Percentiles rank a stretch among this genome's conserved stretches.
Conservation (phyloP, 23 red algal genomes). For the Gracilaria gracilis region DNA sequence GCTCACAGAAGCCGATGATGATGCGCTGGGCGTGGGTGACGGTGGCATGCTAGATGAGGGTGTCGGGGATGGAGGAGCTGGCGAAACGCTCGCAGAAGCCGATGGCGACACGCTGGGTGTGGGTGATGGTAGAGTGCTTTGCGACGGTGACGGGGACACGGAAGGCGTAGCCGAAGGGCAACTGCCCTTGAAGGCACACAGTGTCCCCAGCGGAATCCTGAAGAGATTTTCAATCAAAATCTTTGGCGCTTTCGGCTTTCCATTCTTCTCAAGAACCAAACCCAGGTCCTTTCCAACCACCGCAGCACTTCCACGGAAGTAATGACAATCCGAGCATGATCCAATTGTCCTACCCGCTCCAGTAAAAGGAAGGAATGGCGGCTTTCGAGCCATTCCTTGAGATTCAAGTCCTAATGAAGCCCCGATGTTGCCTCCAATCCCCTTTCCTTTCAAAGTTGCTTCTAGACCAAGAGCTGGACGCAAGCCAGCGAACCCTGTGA, state of each 20-base stretch:
- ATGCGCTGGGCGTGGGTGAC: background rate
- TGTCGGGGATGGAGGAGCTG: background rate
- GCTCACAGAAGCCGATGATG: constrained; percentile 4
- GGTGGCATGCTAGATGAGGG: background rate
- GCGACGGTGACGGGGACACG: too few species aligned
- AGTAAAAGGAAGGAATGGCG: constrained; percentile 17
- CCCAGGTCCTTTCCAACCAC: constrained; percentile 37
- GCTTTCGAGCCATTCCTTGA: background rate
- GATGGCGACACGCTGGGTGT: too few species aligned
- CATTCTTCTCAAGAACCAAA: constrained; percentile 31
- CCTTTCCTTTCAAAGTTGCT: background rate
- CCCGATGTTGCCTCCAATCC: constrained; percentile 41
- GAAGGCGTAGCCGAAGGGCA: too few species aligned
- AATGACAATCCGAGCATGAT: constrained; percentile 10
- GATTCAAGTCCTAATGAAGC: constrained; percentile 22
- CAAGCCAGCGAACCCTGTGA: constrained; percentile 14
- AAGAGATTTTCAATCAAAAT: constrained; percentile 43
- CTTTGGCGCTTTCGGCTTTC: background rate
- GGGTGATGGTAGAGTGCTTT: too few species aligned
- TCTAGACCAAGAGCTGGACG: constrained; percentile 25
- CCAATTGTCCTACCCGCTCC: constrained; percentile 17
- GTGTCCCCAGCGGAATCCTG: constrained; percentile 27
- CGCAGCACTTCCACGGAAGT: background rate
- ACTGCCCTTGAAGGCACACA: constrained; percentile 6
- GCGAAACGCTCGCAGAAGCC: too few species aligned